Conservation (phyloP, 2,329 filamentous ascomycete species). For the Botrytis byssoidea region DNA sequence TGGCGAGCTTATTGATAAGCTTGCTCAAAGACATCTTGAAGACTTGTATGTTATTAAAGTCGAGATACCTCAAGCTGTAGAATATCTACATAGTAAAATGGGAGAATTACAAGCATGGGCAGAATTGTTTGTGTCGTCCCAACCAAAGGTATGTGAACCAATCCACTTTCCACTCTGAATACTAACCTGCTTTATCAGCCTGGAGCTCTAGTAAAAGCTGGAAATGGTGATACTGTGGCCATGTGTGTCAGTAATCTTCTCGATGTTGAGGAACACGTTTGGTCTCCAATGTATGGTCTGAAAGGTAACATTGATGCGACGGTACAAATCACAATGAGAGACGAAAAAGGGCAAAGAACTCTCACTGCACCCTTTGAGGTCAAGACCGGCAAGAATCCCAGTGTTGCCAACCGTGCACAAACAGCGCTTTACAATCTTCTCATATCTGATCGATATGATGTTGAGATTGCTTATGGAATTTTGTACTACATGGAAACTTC, state of each 20-base stretch:
- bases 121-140: conserved; percentile 69
- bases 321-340: conserved; percentile 79
- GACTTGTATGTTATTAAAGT: conserved; percentile 86
- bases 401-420: conserved; percentile 82
- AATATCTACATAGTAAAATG: conserved; percentile 81
- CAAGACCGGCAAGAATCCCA: conserved; percentile 87
- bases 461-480: conserved; percentile 85
- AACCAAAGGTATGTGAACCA: conserved; percentile 58
- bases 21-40: conserved; percentile 78
- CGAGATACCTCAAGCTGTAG: conserved; percentile 67
- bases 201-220: conserved; percentile 74
- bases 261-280: conserved; percentile 96
- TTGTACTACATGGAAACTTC: conserved; percentile 95
- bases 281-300: conserved; percentile 95
- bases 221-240: conserved; percentile 70
- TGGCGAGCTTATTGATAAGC: conserved; percentile 61
- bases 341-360: conserved; percentile 63
- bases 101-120: conserved; percentile 82
- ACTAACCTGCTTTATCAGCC: conserved; percentile 43
- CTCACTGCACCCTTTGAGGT: conserved; percentile 91
- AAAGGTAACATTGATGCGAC: conserved; percentile 99
- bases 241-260: conserved; percentile 92
- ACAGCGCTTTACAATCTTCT: conserved; percentile 92
- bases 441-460: conserved; percentile 90
- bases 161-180: background rate